These are phyloP conservation scores for Russula ochroleuca DNA, from an alignment of 768 basidiomycete genomes.

Conservation along the genomic window DNA sequence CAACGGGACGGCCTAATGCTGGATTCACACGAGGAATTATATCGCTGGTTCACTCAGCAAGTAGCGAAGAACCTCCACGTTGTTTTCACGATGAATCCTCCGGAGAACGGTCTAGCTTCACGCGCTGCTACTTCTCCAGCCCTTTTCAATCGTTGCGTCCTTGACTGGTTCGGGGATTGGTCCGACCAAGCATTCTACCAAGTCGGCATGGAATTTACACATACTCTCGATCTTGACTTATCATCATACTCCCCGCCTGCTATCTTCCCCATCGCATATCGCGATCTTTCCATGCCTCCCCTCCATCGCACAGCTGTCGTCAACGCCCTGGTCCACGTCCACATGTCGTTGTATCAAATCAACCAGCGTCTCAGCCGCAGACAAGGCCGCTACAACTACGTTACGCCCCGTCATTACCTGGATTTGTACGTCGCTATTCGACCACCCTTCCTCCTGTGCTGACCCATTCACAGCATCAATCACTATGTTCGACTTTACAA, in stretches of 20 bases:
- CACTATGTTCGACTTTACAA: constrained; percentile 94
- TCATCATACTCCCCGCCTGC: constrained; percentile 73
- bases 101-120: constrained; percentile 91
- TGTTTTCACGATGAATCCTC: constrained; percentile 99
- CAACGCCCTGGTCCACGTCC: constrained; percentile 91
- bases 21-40: constrained; percentile 95
- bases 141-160: constrained; percentile 96
- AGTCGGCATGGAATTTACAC: constrained; percentile 95
- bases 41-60: constrained; percentile 98
- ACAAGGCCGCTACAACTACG: constrained; percentile 95
- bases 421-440: constrained; percentile 74
- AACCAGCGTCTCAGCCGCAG: constrained; percentile 85
- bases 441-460: constrained; percentile 8
- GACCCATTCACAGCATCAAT: constrained; percentile 63
- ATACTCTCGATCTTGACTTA: constrained; percentile 87
- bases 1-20: constrained; percentile 97
- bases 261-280: constrained; percentile 87
- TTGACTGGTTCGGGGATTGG: constrained; percentile 99
- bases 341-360: constrained; percentile 83
- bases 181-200: constrained; percentile 98
- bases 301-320: constrained; percentile 85
- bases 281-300: constrained; percentile 80
- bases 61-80: constrained; percentile 98
- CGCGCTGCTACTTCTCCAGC: constrained; percentile 97
- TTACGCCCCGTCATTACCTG: constrained; percentile 95